phyloP scores from a whole-genome alignment of 352 stramenopile genomes.

The Elongisporangium anandrum region DNA sequence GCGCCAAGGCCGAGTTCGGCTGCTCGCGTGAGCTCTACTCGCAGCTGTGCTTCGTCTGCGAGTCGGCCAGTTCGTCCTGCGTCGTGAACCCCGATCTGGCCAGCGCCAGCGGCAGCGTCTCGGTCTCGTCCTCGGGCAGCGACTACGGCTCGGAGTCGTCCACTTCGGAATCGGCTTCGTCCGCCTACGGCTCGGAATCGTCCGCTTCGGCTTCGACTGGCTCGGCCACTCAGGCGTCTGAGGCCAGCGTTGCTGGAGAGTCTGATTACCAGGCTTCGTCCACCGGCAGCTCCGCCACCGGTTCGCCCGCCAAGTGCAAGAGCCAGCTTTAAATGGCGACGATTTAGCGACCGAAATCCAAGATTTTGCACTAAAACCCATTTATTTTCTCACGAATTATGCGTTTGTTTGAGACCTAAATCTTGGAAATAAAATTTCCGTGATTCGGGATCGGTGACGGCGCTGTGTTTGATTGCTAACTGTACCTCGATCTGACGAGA shows the following conservation, averaged over 20 bases:
- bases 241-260: background rate
- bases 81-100: slow-evolving; percentile 18
- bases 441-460: background rate
- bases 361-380: background rate
- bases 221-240: background rate
- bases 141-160: background rate
- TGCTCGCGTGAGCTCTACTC: slow-evolving; percentile 50
- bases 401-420: background rate
- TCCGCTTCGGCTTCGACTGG: background rate
- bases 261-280: background rate
- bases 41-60: slow-evolving; percentile 61
- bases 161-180: background rate
- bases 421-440: background rate
- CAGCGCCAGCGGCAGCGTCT: background rate
- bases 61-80: slow-evolving; percentile 18
- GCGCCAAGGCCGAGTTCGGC: slow-evolving; percentile 34
- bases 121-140: background rate
- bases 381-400: background rate
- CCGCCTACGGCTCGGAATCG: background rate
- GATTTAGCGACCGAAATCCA: background rate
- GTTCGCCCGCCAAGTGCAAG: background rate
- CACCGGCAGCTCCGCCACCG: background rate
- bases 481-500: background rate
- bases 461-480: background rate
- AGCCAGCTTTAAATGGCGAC: background rate